phyloP scores from a whole-genome alignment of 2,329 filamentous ascomycete genomes.

The Alternaria brassicae region DNA sequence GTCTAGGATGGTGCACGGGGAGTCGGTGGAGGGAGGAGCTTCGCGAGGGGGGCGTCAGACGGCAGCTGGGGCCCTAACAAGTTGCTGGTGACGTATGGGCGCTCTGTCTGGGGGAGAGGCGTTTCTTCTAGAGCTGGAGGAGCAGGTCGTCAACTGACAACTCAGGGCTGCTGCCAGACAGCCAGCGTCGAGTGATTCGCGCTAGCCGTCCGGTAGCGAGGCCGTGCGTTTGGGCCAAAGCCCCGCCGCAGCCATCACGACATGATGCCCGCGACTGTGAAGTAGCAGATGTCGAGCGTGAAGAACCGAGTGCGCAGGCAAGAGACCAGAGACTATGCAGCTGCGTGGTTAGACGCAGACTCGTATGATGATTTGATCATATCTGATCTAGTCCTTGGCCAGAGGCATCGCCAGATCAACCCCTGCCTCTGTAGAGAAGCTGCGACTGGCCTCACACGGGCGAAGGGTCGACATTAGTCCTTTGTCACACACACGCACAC shows the following conservation, averaged over 20 bases:
- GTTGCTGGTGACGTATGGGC: conserved; percentile 25
- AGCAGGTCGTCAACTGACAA: conserved; percentile 29
- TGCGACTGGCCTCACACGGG: not conserved
- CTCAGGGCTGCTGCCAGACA: conserved; percentile 30
- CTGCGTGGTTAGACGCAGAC: not conserved
- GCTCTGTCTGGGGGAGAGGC: conserved; percentile 18
- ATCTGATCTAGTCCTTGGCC: conserved; percentile 5
- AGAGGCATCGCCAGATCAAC: conserved; percentile 9
- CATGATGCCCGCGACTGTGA: conserved; percentile 2
- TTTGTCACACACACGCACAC: not conserved
- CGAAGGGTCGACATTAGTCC: not conserved
- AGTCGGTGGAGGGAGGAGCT: conserved; percentile 34
- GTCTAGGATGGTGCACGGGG: conserved; percentile 33
- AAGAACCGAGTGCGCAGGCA: not conserved
- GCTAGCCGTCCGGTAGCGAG: conserved; percentile 28
- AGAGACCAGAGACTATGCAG: not conserved
- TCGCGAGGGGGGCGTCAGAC: conserved; percentile 28
- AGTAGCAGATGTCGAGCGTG: not conserved
- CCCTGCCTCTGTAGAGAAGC: conserved; percentile 13
- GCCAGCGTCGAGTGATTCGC: conserved; percentile 29
- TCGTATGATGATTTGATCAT: too few species aligned
- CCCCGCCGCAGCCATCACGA: conserved; percentile 17
- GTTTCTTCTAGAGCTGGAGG: conserved; percentile 16
- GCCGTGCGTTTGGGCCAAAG: conserved; percentile 24
- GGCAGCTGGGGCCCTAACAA: conserved; percentile 32